Conservation (phyloP, 1,284 basidiomycete species). For the Phaffia rhodozyma region DNA sequence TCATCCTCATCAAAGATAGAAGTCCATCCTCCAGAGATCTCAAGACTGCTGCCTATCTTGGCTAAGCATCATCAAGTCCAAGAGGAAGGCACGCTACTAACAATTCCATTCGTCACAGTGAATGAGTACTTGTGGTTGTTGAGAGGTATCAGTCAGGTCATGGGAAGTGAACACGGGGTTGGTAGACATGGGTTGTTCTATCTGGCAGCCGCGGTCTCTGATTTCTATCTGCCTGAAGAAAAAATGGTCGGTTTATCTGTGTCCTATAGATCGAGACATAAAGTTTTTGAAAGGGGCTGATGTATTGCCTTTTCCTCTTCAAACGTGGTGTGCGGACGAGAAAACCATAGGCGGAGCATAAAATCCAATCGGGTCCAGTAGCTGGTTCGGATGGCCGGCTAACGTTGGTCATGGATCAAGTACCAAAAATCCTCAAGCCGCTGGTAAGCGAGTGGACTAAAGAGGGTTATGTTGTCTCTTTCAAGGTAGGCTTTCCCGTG, state of each 20-base stretch:
- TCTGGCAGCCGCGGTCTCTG: conserved; percentile 91
- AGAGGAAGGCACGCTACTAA: conserved; percentile 58
- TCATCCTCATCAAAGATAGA: background rate
- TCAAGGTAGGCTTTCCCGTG: conserved; percentile 55
- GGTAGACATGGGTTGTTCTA: conserved; percentile 79
- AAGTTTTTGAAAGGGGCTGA: background rate
- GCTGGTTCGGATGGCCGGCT: conserved; percentile 42
- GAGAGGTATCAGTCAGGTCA: conserved; percentile 54
- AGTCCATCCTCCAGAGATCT: conserved; percentile 29
- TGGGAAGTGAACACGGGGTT: conserved; percentile 50
- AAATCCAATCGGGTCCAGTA: conserved; percentile 87
- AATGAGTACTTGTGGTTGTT: conserved; percentile 94
- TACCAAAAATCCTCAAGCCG: conserved; percentile 87
- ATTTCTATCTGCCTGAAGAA: conserved; percentile 89
- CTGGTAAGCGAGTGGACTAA: conserved; percentile 89
- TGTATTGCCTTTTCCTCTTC: background rate
- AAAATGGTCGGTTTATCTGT: conserved; percentile 49
- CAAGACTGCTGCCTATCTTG: conserved; percentile 58
- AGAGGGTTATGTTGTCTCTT: conserved; percentile 85
- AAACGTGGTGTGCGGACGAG: background rate
- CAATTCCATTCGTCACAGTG: conserved; percentile 83
- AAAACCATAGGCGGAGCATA: conserved; percentile 70
- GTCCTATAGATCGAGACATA: conserved; percentile 26
- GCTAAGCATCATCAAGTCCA: conserved; percentile 71
- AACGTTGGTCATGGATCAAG: conserved; percentile 95